Evolutionary conservation across 768 basidiomycete species (phyloP), one percentile per base, ranked within the genome.

Genomic region (Amanita molliuscula): DNA sequence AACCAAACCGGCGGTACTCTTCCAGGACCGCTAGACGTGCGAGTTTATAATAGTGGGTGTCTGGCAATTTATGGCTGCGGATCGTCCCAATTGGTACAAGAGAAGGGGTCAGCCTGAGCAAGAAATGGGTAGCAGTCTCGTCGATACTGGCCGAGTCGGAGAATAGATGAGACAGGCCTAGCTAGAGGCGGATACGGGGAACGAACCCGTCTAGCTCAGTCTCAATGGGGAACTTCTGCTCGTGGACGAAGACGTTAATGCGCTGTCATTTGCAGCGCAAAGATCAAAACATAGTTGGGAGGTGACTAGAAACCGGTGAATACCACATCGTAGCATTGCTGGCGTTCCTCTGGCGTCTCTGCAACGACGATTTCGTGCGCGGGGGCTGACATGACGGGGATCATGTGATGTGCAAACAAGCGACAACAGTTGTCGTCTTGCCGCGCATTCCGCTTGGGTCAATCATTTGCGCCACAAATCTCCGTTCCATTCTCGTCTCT

Each of bases 141-240:
- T 88, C 87, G 53, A 71, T 66, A 34, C 85, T 90, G 61, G 51
- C 41, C n/a, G 10, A 2, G 35, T 20, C 20, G 37, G 54, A 51
- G 29, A 41, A 41, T 5, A 34, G 8, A 48, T 51, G 47, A 52
- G 55, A 18, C 42, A 45, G 42, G 13, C 46, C 34, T 47, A 31
- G 2, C 11, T 36, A 38, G 28, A 49, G 40, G 48, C 48, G 35
- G 47, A 20, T n/a, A 40, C 5, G 31, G 36, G 47, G 48, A 47
- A 65, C 67, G 65, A 67, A 85, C 88, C 77, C 73, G 65, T 92
- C 89, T 56, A 84, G 70, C 65, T 93, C 89, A 6, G 70, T 72
- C 44, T 88, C 85, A 18, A 84, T 66, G 40, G 85, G 74, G 58
- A 90, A 92, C 35, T 70, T 69, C 65, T 88, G 84, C 62, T 86